phyloP scores from a whole-genome alignment of 2,329 filamentous ascomycete species.

The Colletotrichum cuscutae region DNA sequence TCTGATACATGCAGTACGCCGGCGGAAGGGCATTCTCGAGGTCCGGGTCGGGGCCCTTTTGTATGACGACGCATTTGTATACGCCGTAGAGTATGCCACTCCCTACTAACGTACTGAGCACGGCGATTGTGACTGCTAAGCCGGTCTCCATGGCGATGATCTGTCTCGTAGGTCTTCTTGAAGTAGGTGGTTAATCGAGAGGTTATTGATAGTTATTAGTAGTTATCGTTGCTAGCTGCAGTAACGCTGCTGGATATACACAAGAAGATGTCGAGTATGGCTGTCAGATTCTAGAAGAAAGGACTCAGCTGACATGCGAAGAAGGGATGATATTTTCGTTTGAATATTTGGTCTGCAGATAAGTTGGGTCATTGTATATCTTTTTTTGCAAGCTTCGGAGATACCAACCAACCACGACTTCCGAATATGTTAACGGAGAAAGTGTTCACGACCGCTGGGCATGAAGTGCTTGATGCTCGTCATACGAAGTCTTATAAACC shows the following conservation, averaged over 20 bases:
- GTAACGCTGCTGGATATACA: neutral
- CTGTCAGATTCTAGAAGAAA: neutral
- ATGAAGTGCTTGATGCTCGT: neutral
- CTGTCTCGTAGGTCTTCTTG: no score
- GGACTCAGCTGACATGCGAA: neutral
- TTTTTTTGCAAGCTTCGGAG: neutral
- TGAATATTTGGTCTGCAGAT: no score
- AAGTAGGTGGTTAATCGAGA: no score
- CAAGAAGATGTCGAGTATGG: neutral
- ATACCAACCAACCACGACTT: neutral
- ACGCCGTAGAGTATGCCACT: no score
- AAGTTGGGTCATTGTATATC: neutral
- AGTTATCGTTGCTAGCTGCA: neutral
- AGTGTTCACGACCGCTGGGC: neutral
- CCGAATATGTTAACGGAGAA: neutral
- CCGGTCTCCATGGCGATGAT: no score
- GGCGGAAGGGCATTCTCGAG: no score
- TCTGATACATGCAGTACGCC: no score
- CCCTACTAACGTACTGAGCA: no score
- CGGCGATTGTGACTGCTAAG: no score
- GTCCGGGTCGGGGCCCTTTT: no score
- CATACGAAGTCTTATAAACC: neutral
- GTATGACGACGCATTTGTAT: no score
- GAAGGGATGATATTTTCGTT: neutral
- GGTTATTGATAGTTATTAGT: no score